Conservation (phyloP, 2,329 filamentous ascomycete species). For the Fusarium euwallaceae region DNA sequence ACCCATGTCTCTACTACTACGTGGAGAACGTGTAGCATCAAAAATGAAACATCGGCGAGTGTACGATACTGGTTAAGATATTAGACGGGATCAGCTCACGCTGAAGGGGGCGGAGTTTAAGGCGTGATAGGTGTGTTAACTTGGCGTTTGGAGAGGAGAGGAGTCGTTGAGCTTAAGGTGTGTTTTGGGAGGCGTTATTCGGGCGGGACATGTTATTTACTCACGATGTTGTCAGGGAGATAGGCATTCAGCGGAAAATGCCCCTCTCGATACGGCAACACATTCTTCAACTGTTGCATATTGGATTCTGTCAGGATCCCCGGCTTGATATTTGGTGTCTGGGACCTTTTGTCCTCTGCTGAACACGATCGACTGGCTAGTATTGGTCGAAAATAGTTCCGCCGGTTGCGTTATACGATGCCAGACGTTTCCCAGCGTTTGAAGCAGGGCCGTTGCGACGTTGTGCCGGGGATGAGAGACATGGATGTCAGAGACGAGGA, state of each 20-base stretch:
- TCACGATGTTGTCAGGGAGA: neutral
- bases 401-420: neutral
- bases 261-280: neutral
- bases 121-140: neutral
- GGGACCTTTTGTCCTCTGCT: neutral
- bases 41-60: constrained; percentile 7
- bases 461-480: constrained; percentile 9
- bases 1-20: constrained; percentile 29
- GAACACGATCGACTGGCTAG: neutral
- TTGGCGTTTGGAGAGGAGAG: neutral
- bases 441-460: constrained; percentile 20
- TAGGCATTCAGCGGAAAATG: neutral
- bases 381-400: neutral
- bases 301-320: neutral
- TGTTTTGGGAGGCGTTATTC: neutral
- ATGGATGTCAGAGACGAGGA: neutral
- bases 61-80: constrained; percentile 12
- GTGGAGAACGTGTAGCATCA: neutral
- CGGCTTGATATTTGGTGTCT: neutral
- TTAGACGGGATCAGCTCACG: constrained; percentile 31
- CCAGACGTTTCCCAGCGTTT: neutral
- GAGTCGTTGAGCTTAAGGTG: neutral
- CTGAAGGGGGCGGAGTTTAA: constrained; percentile 1
- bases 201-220: neutral
- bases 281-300: neutral